phyloP scores from a whole-genome alignment of 2,329 filamentous ascomycete species.

The Didymella pinodella region DNA sequence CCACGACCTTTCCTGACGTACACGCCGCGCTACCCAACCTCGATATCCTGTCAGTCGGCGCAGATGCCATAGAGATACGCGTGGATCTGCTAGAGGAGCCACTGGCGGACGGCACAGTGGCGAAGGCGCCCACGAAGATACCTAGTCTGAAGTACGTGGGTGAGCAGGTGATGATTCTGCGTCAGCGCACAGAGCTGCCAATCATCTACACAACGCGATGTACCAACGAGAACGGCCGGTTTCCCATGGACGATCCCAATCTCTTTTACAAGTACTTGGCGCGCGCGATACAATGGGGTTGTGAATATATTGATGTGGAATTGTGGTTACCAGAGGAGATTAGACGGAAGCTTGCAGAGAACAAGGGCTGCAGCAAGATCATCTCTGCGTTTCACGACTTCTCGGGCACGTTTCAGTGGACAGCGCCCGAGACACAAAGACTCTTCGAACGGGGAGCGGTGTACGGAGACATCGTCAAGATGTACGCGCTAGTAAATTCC shows the following conservation, averaged over 20 bases:
- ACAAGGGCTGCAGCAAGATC: conserved; percentile 80
- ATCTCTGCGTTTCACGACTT: conserved; percentile 95
- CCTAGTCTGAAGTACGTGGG: conserved; percentile 85
- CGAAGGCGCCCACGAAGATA: conserved; percentile 71
- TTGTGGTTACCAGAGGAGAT: conserved; percentile 84
- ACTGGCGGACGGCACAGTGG: conserved; percentile 65
- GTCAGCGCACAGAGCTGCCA: conserved; percentile 85
- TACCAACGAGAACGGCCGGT: conserved; percentile 80
- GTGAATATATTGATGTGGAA: conserved; percentile 90
- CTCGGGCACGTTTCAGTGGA: conserved; percentile 84
- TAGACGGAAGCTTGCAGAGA: conserved; percentile 70
- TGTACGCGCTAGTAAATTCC: conserved; percentile 84
- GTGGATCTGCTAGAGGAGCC: conserved; percentile 83
- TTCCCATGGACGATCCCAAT: conserved; percentile 80
- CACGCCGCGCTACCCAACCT: conserved; percentile 82
- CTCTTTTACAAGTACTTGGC: conserved; percentile 82
- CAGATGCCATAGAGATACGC: conserved; percentile 84
- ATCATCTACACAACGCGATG: conserved; percentile 89
- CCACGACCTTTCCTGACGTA: conserved; percentile 87
- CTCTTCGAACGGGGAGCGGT: conserved; percentile 75
- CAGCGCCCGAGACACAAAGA: conserved; percentile 72
- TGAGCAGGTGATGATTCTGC: conserved; percentile 83
- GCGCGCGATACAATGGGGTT: conserved; percentile 85
- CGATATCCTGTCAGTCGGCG: conserved; percentile 85
- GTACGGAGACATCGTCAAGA: conserved; percentile 87